These are phyloP conservation scores for Phialophora expanda DNA, from an alignment of 2,329 filamentous ascomycete species.

Conservation along the genomic window DNA sequence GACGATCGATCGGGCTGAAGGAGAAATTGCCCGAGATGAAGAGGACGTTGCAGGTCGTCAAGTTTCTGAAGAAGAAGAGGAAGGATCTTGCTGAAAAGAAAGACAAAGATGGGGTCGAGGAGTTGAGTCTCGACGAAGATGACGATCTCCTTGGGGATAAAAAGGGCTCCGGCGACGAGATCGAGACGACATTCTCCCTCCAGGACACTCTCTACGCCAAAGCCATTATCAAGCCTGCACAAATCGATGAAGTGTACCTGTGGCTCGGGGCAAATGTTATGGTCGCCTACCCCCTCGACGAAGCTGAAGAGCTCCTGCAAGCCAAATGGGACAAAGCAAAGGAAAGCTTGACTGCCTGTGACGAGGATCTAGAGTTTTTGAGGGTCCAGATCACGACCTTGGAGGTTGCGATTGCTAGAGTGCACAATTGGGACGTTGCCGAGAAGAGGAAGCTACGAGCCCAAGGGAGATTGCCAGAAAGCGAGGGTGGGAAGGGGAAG, in stretches of 20 bases:
- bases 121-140: conserved; percentile 22
- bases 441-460: conserved; percentile 86
- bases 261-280: conserved; percentile 99
- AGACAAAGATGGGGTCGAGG: not conserved
- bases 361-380: conserved; percentile 95
- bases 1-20: conserved; percentile 77
- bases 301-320: conserved; percentile 78
- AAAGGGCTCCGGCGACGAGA: conserved; percentile 17
- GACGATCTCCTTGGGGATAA: not conserved
- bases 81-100: conserved; percentile 58
- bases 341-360: conserved; percentile 80
- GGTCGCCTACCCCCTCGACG: conserved; percentile 88
- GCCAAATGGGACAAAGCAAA: conserved; percentile 81
- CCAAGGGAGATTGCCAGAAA: conserved; percentile 56
- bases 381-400: conserved; percentile 96
- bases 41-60: conserved; percentile 91
- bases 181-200: conserved; percentile 93
- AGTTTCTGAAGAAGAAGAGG: conserved; percentile 77
- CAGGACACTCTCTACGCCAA: conserved; percentile 95
- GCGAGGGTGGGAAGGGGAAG: conserved; percentile 20
- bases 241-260: conserved; percentile 81
- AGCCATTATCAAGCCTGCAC: conserved; percentile 77
- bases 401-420: conserved; percentile 91
- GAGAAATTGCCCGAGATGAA: conserved; percentile 98
- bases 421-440: conserved; percentile 99